Conservation (phyloP, 495 filamentous ascomycete species). For the Apodospora peruviana region DNA sequence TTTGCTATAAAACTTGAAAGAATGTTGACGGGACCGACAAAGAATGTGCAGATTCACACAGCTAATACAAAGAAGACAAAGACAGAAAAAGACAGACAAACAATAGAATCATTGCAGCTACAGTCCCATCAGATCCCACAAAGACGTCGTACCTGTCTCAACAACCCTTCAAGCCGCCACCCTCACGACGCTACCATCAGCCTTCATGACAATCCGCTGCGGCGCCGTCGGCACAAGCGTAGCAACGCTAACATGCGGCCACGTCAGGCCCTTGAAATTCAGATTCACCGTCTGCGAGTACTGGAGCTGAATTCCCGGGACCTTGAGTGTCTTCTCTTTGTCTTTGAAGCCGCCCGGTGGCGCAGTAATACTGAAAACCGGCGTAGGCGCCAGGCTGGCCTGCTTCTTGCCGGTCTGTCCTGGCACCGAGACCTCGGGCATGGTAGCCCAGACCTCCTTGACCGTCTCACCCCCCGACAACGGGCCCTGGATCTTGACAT, state of each 20-base stretch:
- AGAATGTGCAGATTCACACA: no score
- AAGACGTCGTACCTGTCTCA: no score
- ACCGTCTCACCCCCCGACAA: neutral
- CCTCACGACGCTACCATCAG: no score
- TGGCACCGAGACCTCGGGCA: conserved; percentile 1
- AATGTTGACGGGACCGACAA: no score
- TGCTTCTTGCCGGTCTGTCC: neutral
- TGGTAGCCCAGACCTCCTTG: conserved; percentile 1
- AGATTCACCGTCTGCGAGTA: neutral
- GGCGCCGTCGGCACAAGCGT: conserved; percentile 2
- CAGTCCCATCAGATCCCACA: no score
- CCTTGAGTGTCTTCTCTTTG: neutral
- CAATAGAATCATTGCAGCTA: no score
- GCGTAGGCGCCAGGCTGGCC: conserved; percentile 1
- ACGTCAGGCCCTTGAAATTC: neutral
- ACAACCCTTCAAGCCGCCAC: no score
- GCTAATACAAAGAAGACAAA: no score
- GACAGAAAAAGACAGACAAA: no score
- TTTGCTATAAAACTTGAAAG: no score
- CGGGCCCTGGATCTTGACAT: neutral
- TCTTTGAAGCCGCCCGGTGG: neutral
- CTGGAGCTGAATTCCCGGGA: neutral
- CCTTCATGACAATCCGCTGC: neutral
- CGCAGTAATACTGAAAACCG: conserved; percentile 1
- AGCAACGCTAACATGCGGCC: neutral